Percentiles rank a stretch among this genome's conserved stretches.
Evolutionary conservation across 129 eudicot genomes (phyloP).

Genomic region (Escallonia herrerae): DNA sequence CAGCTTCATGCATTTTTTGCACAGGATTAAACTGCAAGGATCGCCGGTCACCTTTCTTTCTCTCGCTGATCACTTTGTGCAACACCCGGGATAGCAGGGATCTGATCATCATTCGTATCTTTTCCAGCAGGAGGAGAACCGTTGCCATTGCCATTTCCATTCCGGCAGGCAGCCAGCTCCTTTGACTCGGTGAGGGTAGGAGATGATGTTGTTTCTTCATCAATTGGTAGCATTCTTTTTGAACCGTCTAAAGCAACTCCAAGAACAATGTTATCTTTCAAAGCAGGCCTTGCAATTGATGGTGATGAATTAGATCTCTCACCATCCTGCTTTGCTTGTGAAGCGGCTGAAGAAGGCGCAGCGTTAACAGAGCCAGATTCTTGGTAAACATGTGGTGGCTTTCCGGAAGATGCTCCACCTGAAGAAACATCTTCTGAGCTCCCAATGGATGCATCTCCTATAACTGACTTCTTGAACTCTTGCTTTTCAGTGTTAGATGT

Average conservation of each 20-base stretch:
- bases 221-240: constrained; percentile 62
- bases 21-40: background rate
- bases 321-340: constrained; percentile 24
- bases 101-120: no score
- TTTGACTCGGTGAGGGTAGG: constrained; percentile 31
- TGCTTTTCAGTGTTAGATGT: constrained; percentile 11
- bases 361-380: background rate
- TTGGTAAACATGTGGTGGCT: constrained; percentile 1
- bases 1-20: constrained; percentile 25
- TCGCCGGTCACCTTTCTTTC: constrained; percentile 4
- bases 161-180: constrained; percentile 48
- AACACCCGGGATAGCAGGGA: constrained; percentile 8
- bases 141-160: constrained; percentile 36
- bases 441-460: background rate
- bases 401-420: background rate
- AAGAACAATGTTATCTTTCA: constrained; percentile 73
- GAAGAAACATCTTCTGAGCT: background rate
- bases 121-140: constrained; percentile 12
- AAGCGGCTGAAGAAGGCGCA: constrained; percentile 8
- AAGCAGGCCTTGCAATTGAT: constrained; percentile 14
- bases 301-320: constrained; percentile 22
- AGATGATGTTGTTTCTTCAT: constrained; percentile 32
- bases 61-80: constrained; percentile 35
- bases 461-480: background rate
- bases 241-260: constrained; percentile 89